Conservation (phyloP, 169 alveolate genomes). For the Miamiensis avidus region DNA sequence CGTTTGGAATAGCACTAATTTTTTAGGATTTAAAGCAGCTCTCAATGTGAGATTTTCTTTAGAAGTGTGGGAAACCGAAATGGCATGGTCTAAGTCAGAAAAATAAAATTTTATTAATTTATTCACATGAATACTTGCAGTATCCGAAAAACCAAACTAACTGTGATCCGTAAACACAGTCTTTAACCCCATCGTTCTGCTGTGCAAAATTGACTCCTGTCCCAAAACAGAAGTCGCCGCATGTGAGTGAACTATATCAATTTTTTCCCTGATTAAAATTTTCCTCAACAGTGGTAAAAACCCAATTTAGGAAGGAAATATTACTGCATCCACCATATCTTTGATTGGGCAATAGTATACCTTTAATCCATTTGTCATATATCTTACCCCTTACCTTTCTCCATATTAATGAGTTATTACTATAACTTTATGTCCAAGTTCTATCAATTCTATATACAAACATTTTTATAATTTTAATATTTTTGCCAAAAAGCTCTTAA, state of each 20-base stretch:
- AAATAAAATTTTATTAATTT: conserved; percentile 84
- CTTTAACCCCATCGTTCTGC: conserved; percentile 85
- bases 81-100: conserved; percentile 88
- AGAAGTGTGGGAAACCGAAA: conserved; percentile 94
- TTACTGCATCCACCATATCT: conserved; percentile 84
- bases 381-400: conserved; percentile 95
- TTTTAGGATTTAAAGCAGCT: conserved; percentile 93
- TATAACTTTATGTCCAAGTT: conserved; percentile 95
- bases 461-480: not conserved
- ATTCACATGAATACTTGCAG: conserved; percentile 94
- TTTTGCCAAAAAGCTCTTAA: too few relatives aligned
- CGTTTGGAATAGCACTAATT: conserved; percentile 91
- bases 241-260: conserved; percentile 96
- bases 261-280: conserved; percentile 94
- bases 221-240: conserved; percentile 88
- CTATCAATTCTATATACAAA: conserved; percentile 18
- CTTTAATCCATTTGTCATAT: conserved; percentile 97
- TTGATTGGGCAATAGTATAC: conserved; percentile 95
- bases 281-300: conserved; percentile 86
- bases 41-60: conserved; percentile 96
- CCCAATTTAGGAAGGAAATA: conserved; percentile 70
- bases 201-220: conserved; percentile 73
- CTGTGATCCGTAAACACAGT: conserved; percentile 99
- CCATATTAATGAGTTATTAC: conserved; percentile 94
- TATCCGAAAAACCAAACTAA: conserved; percentile 96